Evolutionary conservation across 805 yeast genomes (phyloP).

Genomic region (Clavispora vitiphila): DNA sequence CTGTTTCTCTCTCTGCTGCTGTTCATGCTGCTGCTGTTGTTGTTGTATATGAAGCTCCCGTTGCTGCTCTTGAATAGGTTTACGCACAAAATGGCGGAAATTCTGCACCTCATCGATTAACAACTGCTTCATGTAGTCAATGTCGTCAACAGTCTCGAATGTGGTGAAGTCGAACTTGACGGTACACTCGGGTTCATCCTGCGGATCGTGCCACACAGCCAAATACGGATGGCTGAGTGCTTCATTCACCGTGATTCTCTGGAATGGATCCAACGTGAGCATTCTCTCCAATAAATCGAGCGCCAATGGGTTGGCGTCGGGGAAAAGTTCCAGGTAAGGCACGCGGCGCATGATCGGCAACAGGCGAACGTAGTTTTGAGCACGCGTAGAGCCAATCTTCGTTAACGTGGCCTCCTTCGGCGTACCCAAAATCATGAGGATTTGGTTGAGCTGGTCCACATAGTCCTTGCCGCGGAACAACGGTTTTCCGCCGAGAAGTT

Average conservation of each 20-base stretch:
- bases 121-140: constrained; percentile 68
- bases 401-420: constrained; percentile 55
- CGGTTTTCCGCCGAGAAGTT: constrained; percentile 84
- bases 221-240: constrained; percentile 89
- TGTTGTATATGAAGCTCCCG: constrained; percentile 29
- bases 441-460: constrained; percentile 90
- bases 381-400: constrained; percentile 71
- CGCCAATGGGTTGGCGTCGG: constrained; percentile 83
- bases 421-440: constrained; percentile 83
- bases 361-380: constrained; percentile 86
- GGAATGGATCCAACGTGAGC: constrained; percentile 82
- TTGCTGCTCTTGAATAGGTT: constrained; percentile 57
- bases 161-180: constrained; percentile 75
- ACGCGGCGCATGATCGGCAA: constrained; percentile 78
- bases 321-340: constrained; percentile 67
- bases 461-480: constrained; percentile 93
- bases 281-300: constrained; percentile 63
- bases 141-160: constrained; percentile 77
- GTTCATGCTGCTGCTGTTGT: constrained; percentile 23
- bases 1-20: constrained; percentile 16
- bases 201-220: constrained; percentile 65
- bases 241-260: constrained; percentile 80
- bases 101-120: constrained; percentile 73
- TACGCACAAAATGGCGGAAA: constrained; percentile 77
- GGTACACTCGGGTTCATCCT: constrained; percentile 82